Evolutionary conservation across 2,329 filamentous ascomycete species (phyloP).

Genomic region (Lachnellula arida): DNA sequence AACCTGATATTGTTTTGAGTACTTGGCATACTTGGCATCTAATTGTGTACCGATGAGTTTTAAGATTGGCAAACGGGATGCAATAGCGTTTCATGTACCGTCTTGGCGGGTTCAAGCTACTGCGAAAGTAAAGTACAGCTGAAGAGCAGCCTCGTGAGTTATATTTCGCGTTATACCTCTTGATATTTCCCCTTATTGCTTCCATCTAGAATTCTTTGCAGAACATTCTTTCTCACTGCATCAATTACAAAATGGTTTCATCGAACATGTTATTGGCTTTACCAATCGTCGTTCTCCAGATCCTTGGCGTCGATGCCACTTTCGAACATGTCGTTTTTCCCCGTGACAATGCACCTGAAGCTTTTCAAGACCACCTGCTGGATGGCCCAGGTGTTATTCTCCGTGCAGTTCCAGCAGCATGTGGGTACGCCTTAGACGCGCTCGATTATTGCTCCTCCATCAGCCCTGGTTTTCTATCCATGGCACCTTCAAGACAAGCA

Average conservation of each 20-base stretch:
- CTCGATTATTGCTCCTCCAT: conserved; percentile 11
- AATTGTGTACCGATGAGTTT: background rate
- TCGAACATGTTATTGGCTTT: background rate
- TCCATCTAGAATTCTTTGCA: background rate
- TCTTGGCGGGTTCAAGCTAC: background rate
- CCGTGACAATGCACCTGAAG: background rate
- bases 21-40: background rate
- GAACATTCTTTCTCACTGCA: background rate
- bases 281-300: background rate
- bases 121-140: background rate
- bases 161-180: background rate
- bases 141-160: background rate
- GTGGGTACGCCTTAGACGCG: background rate
- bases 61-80: background rate
- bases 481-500: conserved; percentile 8
- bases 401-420: conserved; percentile 4
- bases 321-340: conserved; percentile 6
- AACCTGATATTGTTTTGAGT: background rate
- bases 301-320: background rate
- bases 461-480: conserved; percentile 10
- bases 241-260: background rate
- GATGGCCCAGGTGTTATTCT: background rate
- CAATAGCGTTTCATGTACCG: background rate
- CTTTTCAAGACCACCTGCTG: background rate
- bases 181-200: background rate